Evolutionary conservation across 208 protist genomes (phyloP).

Genomic region (Trypanosoma mega): DNA sequence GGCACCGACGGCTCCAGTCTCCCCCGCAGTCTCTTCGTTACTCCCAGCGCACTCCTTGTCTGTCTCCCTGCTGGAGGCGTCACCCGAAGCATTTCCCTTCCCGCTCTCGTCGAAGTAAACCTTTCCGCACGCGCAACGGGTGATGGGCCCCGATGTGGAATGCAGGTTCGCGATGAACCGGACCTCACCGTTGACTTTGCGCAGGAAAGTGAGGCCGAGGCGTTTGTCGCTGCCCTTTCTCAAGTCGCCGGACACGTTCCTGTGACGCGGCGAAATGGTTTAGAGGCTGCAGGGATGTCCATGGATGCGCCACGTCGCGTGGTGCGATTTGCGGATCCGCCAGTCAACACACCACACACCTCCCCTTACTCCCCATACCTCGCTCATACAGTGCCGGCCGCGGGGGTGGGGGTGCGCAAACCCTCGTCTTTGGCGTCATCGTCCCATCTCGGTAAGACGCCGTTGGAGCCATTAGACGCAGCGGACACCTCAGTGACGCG

Average conservation of each 20-base stretch:
- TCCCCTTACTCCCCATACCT: too few relatives aligned
- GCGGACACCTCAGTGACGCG: not conserved
- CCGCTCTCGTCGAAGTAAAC: slow-evolving; percentile 9
- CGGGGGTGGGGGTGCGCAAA: not conserved
- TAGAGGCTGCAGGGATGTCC: not conserved
- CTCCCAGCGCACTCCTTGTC: slow-evolving; percentile 35
- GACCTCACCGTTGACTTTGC: slow-evolving; percentile 4
- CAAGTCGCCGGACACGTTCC: slow-evolving; percentile 2
- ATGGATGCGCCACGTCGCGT: slow-evolving; percentile 1
- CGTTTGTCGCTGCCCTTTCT: slow-evolving; percentile 10
- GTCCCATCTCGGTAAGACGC: too few relatives aligned
- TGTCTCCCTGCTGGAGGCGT: slow-evolving; percentile 42
- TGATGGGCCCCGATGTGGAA: not conserved
- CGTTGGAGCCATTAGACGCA: slow-evolving; percentile 8
- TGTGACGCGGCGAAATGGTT: not conserved
- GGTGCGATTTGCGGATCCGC: slow-evolving; percentile 13
- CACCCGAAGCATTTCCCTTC: slow-evolving; percentile 40
- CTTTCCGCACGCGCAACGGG: not conserved
- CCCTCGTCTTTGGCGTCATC: not conserved
- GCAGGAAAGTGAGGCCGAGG: not conserved
- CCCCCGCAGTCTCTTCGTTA: slow-evolving; percentile 36
- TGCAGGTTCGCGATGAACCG: slow-evolving; percentile 10
- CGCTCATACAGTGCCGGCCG: too few relatives aligned
- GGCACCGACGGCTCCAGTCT: slow-evolving; percentile 46
- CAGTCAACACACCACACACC: not conserved